Evolutionary conservation across 1,284 basidiomycete genomes (phyloP), one percentile per base, ranked within the genome.

Genomic region (Laetiporus sulphureus): DNA sequence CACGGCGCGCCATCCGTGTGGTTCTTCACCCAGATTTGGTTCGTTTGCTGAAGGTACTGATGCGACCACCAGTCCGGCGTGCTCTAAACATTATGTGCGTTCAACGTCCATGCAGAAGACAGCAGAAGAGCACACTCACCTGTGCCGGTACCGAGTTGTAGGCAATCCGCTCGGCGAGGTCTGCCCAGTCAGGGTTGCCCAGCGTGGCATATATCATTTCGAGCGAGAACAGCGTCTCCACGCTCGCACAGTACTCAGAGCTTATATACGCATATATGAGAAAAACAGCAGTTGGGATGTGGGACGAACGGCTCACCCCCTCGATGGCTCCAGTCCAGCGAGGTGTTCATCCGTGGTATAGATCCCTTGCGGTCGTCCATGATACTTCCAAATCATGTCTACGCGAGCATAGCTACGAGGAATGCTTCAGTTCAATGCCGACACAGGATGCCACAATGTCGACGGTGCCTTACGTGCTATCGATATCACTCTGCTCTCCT

Each of bases 211-310:
- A 39, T 15, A 29, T 27, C 24, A 13, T 34, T 27, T 42, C 40
- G 5, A 42, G 40, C 71, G 75, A 77, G 56, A 75, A 78, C 73
- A 79, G 77, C 3, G 75, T 74, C 67, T 78, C 75, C 72, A 79
- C 76, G 7, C 78, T 74, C 11, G 76, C 56, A 51, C 76, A 79
- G 3, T 78, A 61, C 46, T 79, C 76, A 0, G 75, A 75, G 32
- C 73, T 63, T 22, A 12, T 39, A 32, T 37, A 29, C 38, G 42
- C 5, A 40, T 36, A 5, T 38, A 8, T 29, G 2, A 4, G 21
- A 12, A 34, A 2, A 23, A 23, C 15, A 39, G 4, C 29, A 20
- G 30, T 32, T 20, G 15, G 25, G 31, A 32, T 16, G 7, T n/a
- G n/a, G n/a, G n/a, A n/a, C n/a, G 31, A 12, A 11, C 10, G 7